A percentile compares a stretch with the other conserved stretches of the same genome.
phyloP scores from a whole-genome alignment of 1,284 basidiomycete species.

The Sphaerobolus stellatus region DNA sequence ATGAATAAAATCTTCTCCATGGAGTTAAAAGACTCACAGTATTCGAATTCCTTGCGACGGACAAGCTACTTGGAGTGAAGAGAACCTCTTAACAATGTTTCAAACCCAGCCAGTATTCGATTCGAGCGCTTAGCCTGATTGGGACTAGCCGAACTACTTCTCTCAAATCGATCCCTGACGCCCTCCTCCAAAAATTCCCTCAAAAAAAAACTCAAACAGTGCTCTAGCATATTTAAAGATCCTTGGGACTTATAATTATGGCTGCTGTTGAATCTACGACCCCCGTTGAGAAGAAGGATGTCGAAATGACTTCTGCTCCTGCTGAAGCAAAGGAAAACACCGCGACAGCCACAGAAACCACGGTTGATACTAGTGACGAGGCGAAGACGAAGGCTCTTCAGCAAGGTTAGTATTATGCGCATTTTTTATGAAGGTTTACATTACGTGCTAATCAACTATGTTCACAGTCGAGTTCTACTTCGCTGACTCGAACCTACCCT shows the following conservation, averaged over 20 bases:
- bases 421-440: too few species aligned
- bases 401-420: background rate
- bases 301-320: background rate
- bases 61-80: background rate
- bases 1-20: too few species aligned
- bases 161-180: background rate
- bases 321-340: background rate
- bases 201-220: background rate
- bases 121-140: background rate
- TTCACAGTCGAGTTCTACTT: slow-evolving; percentile 99
- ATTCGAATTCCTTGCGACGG: background rate
- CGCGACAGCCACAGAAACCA: background rate
- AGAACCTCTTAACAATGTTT: background rate
- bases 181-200: background rate
- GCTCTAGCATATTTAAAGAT: background rate
- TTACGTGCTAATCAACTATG: too few species aligned
- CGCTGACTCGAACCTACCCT: slow-evolving; percentile 93
- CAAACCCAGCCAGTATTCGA: background rate
- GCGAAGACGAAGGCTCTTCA: background rate
- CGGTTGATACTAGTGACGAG: background rate
- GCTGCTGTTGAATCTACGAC: background rate
- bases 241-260: too few species aligned
- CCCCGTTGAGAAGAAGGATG: background rate
- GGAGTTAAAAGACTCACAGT: too few species aligned
- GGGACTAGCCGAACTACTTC: too few species aligned